Conservation (phyloP, 257 asterid genomes). For the Lycium ferocissimum region DNA sequence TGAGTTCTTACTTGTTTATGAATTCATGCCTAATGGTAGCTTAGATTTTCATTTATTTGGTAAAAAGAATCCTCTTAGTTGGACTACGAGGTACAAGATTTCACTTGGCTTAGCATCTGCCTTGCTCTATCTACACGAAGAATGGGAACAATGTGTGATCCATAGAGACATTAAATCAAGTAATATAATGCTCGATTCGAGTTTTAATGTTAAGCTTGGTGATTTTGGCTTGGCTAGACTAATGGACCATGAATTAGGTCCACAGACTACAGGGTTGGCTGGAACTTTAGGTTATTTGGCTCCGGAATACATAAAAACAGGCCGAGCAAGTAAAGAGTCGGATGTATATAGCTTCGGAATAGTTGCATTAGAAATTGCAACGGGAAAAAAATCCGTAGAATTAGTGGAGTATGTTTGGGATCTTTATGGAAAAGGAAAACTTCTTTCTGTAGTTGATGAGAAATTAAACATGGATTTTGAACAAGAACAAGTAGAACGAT, state of each 20-base stretch:
- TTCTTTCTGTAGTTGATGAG: constrained; percentile 37
- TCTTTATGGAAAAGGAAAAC: constrained; percentile 37
- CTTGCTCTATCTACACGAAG: constrained; percentile 52
- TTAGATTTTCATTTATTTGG: constrained; percentile 45
- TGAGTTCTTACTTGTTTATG: constrained; percentile 51
- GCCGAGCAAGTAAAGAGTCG: constrained; percentile 46
- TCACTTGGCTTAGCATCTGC: constrained; percentile 46
- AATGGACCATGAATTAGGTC: constrained; percentile 48
- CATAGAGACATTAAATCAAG: constrained; percentile 52
- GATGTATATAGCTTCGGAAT: constrained; percentile 48
- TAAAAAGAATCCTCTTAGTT: constrained; percentile 35
- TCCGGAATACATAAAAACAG: constrained; percentile 47
- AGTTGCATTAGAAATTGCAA: constrained; percentile 47
- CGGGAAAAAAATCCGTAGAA: constrained; percentile 38
- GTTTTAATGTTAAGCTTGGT: constrained; percentile 48
- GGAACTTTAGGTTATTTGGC: constrained; percentile 51
- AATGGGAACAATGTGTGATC: constrained; percentile 52
- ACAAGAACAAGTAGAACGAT: constrained; percentile 40
- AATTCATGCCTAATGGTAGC: constrained; percentile 49
- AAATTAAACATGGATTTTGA: constrained; percentile 34
- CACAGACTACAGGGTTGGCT: constrained; percentile 43
- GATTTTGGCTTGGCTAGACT: constrained; percentile 52
- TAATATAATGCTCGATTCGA: constrained; percentile 48
- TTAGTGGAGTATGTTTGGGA: constrained; percentile 48
- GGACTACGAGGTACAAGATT: constrained; percentile 45